These are phyloP conservation scores for Ambrosia trifida DNA, from an alignment of 129 eudicot species.

Conservation along the genomic window DNA sequence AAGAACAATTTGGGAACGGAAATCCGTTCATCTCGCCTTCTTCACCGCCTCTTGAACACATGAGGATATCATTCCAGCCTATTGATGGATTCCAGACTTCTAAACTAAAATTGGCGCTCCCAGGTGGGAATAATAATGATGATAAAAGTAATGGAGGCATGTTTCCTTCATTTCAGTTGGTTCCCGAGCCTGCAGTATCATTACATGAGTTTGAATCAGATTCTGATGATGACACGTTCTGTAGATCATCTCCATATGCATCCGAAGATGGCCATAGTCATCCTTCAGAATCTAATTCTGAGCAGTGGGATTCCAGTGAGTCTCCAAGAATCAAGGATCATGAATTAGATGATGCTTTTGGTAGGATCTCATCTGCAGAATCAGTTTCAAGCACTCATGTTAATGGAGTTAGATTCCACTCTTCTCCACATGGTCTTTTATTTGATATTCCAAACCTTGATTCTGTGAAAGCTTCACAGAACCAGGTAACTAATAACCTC, in stretches of 20 bases:
- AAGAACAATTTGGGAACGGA: slow-evolving; percentile 42
- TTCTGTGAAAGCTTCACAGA: slow-evolving; percentile 41
- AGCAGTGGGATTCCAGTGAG: slow-evolving; percentile 75
- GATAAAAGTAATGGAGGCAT: slow-evolving; percentile 48
- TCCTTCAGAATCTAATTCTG: slow-evolving; percentile 78
- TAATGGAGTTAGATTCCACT: slow-evolving; percentile 36
- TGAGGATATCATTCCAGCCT: slow-evolving; percentile 94
- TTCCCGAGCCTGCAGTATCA: slow-evolving; percentile 61
- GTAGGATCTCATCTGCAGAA: slow-evolving; percentile 65
- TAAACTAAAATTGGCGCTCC: slow-evolving; percentile 67
- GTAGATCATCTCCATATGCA: slow-evolving; percentile 70
- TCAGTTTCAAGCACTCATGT: slow-evolving; percentile 61
- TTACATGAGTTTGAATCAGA: slow-evolving; percentile 66
- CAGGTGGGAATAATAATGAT: slow-evolving; percentile 48
- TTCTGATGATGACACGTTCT: slow-evolving; percentile 61
- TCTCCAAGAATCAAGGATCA: slow-evolving; percentile 53
- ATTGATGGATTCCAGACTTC: slow-evolving; percentile 61
- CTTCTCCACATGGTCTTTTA: slow-evolving; percentile 42
- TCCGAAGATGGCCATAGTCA: slow-evolving; percentile 67
- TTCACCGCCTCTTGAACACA: slow-evolving; percentile 91
- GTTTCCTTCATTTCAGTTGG: slow-evolving; percentile 91
- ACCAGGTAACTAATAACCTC: slow-evolving; percentile 33
- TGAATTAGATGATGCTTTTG: slow-evolving; percentile 60
- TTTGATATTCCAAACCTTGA: slow-evolving; percentile 62
- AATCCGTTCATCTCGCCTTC: slow-evolving; percentile 50